Evolutionary conservation across 306 rosid species (phyloP).

Genomic region (Urtica urens): DNA sequence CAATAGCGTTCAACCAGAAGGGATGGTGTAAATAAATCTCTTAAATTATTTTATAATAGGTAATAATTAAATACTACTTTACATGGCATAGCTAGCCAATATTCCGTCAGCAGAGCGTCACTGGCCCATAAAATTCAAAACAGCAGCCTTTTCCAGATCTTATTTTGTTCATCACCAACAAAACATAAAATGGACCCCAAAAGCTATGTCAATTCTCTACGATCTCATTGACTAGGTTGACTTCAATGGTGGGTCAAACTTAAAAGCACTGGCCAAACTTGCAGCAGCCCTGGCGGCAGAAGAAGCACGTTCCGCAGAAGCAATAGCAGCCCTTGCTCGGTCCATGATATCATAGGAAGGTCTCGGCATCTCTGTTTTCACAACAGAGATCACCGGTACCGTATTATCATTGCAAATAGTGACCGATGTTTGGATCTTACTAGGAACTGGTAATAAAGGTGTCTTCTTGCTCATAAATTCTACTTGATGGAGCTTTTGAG

Average conservation of each 20-base stretch:
- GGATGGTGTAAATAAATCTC: too few species aligned
- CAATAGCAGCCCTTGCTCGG: constrained; percentile 82
- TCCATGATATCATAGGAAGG: constrained; percentile 50
- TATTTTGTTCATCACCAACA: too few species aligned
- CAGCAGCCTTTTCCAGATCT: too few species aligned
- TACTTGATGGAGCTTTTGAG: constrained; percentile 30
- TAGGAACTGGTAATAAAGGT: constrained; percentile 11
- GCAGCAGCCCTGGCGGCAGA: constrained; percentile 83
- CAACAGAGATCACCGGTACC: constrained; percentile 15
- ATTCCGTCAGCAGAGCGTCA: too few species aligned
- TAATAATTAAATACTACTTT: too few species aligned
- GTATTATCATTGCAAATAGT: constrained; percentile 20
- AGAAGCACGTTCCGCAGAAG: constrained; percentile 80
- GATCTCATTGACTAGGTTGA: neutral
- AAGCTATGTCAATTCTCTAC: too few species aligned
- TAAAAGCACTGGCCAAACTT: constrained; percentile 37
- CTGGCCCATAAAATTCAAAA: too few species aligned
- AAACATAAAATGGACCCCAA: too few species aligned
- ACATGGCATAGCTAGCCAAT: too few species aligned
- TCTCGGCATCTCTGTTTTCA: constrained; percentile 30
- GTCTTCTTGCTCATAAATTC: constrained; percentile 28
- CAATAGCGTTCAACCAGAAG: too few species aligned
- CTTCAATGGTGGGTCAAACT: constrained; percentile 10
- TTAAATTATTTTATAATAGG: too few species aligned
- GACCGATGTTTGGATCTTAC: constrained; percentile 51